A percentile compares a stretch with the other conserved stretches of the same genome.
Conservation (phyloP, 2,329 filamentous ascomycete species). For the Microascus cirrosus region DNA sequence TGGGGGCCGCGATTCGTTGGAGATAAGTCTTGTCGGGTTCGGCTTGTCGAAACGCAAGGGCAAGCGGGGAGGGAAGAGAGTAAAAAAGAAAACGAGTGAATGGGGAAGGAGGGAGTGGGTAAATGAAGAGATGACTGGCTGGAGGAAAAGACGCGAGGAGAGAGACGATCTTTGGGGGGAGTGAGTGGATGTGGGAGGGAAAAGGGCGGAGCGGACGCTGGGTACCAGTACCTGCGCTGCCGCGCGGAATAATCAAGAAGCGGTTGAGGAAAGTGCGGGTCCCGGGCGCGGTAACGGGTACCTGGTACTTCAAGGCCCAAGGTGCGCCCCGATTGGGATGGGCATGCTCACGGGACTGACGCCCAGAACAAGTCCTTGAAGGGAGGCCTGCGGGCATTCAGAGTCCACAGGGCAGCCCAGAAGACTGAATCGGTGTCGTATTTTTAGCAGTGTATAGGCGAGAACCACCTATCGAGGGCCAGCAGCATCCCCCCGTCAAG, state of each 20-base stretch:
- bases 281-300: neutral
- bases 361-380: no score
- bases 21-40: neutral
- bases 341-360: neutral
- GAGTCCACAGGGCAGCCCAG: no score
- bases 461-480: no score
- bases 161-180: neutral
- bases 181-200: neutral
- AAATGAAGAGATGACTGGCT: neutral
- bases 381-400: no score
- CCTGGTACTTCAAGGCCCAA: neutral
- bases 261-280: neutral
- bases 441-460: no score
- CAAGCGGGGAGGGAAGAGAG: neutral
- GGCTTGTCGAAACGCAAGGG: neutral
- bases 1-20: neutral
- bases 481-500: no score
- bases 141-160: neutral
- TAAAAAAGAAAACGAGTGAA: constrained; percentile 8
- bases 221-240: neutral
- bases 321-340: neutral
- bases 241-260: neutral
- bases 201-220: neutral
- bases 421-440: no score
- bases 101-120: neutral